phyloP scores from a whole-genome alignment of 257 asterid genomes.

The Striga asiatica region DNA sequence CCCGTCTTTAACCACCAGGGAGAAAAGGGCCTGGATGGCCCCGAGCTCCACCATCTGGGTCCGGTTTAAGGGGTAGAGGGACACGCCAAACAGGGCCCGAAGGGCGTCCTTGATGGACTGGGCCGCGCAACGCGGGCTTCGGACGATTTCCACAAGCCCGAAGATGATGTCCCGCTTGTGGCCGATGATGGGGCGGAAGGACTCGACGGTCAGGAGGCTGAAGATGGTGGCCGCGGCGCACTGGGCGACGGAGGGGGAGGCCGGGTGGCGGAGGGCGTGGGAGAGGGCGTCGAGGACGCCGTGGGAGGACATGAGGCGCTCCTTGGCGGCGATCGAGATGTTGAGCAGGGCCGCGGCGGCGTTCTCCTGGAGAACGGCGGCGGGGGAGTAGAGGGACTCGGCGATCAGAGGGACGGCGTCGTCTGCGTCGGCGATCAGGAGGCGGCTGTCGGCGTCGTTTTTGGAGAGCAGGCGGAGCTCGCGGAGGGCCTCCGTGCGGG shows the following conservation, averaged over 20 bases:
- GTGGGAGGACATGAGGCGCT: constrained; percentile 55
- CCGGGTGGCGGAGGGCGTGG: constrained; percentile 78
- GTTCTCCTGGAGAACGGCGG: constrained; percentile 54
- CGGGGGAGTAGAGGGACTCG: constrained; percentile 71
- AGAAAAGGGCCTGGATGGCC: constrained; percentile 59
- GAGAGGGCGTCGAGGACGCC: constrained; percentile 92
- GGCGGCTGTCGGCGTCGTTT: constrained; percentile 63
- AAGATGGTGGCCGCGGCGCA: constrained; percentile 82
- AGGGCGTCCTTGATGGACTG: constrained; percentile 74
- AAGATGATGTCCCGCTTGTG: constrained; percentile 80
- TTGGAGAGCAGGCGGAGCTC: constrained; percentile 79
- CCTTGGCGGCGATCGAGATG: constrained; percentile 72
- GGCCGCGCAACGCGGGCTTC: constrained; percentile 42
- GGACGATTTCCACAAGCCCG: constrained; percentile 59
- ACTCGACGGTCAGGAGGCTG: constrained; percentile 53
- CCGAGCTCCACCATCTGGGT: constrained; percentile 74
- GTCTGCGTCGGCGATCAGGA: constrained; percentile 50
- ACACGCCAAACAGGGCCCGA: constrained; percentile 63
- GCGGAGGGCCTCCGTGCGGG: constrained; percentile 65
- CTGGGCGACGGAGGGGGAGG: constrained; percentile 57
- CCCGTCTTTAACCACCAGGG: constrained; percentile 58
- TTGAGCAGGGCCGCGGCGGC: constrained; percentile 82
- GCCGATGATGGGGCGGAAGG: constrained; percentile 64
- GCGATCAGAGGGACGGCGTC: constrained; percentile 67
- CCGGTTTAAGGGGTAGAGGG: constrained; percentile 64